Evolutionary conservation across 1,284 basidiomycete genomes (phyloP).

Genomic region (Apiotrichum gamsii): DNA sequence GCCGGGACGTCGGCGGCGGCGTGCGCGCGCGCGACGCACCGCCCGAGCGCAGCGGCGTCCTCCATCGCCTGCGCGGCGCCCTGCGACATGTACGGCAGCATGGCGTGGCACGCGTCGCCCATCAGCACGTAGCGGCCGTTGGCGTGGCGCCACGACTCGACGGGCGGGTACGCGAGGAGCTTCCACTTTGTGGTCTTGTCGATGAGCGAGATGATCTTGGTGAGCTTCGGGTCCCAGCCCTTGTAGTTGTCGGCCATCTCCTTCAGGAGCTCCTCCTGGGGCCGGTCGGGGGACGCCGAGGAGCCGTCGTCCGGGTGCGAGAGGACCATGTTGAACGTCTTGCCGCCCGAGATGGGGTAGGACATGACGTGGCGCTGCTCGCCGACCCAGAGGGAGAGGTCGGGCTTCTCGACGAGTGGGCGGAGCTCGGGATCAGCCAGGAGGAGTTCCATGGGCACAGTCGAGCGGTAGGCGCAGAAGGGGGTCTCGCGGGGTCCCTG

Average conservation of each 20-base stretch:
- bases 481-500: constrained; percentile 6
- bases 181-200: constrained; percentile 14
- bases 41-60: constrained; percentile 16
- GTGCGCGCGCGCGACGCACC: constrained; percentile 3
- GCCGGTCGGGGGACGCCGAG: background rate
- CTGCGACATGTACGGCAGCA: constrained; percentile 19
- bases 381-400: constrained; percentile 14
- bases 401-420: constrained; percentile 6
- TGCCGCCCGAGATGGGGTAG: constrained; percentile 15
- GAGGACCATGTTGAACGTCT: constrained; percentile 18
- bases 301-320: constrained; percentile 6
- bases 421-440: constrained; percentile 9
- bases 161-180: constrained; percentile 9
- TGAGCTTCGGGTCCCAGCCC: constrained; percentile 15
- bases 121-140: constrained; percentile 9
- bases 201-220: constrained; percentile 14
- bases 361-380: constrained; percentile 13
- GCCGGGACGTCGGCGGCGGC: background rate
- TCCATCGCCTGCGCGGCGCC: constrained; percentile 15
- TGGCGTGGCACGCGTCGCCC: constrained; percentile 13
- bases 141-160: constrained; percentile 8
- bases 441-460: constrained; percentile 9
- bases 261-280: constrained; percentile 1
- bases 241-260: constrained; percentile 14
- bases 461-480: constrained; percentile 14